Conservation (phyloP, 176 grass and related monocot genomes). For the Eremochloa ophiuroides region DNA sequence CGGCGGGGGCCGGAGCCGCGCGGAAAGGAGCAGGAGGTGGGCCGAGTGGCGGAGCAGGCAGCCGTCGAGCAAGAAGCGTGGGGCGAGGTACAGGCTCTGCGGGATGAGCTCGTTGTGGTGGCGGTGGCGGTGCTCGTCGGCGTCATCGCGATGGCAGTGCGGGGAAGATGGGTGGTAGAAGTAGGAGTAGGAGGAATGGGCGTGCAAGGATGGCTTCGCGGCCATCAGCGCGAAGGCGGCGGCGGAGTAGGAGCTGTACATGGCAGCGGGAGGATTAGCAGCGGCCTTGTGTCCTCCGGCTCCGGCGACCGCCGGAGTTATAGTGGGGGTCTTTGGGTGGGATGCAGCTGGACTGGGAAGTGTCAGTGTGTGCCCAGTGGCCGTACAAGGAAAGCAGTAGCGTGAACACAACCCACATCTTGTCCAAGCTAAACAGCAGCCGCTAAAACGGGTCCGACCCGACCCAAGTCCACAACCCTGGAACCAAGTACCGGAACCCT, state of each 20-base stretch:
- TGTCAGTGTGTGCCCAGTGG: too few species aligned
- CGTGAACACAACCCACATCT: too few species aligned
- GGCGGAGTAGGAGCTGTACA: slow-evolving; percentile 57
- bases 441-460: too few species aligned
- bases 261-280: slow-evolving; percentile 1
- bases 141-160: slow-evolving; percentile 23
- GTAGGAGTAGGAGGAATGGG: slow-evolving; percentile 21
- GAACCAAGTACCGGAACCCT: too few species aligned
- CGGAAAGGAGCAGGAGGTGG: slow-evolving; percentile 39
- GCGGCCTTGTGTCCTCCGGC: background rate
- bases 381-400: too few species aligned
- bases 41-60: slow-evolving; percentile 49
- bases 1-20: slow-evolving; percentile 18
- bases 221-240: slow-evolving; percentile 34
- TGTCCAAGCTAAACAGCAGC: too few species aligned
- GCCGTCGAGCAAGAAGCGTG: slow-evolving; percentile 36
- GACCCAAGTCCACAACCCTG: too few species aligned
- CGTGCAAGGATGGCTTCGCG: slow-evolving; percentile 35
- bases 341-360: slow-evolving; percentile 17
- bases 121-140: background rate
- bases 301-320: slow-evolving; percentile 4
- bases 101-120: slow-evolving; percentile 22
- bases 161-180: slow-evolving; percentile 9
- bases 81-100: slow-evolving; percentile 9
- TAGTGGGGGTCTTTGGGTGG: background rate